A percentile compares a stretch with the other conserved stretches of the same genome.
phyloP scores from a whole-genome alignment of 1,284 basidiomycete genomes.

The Moniliophthora roreri region DNA sequence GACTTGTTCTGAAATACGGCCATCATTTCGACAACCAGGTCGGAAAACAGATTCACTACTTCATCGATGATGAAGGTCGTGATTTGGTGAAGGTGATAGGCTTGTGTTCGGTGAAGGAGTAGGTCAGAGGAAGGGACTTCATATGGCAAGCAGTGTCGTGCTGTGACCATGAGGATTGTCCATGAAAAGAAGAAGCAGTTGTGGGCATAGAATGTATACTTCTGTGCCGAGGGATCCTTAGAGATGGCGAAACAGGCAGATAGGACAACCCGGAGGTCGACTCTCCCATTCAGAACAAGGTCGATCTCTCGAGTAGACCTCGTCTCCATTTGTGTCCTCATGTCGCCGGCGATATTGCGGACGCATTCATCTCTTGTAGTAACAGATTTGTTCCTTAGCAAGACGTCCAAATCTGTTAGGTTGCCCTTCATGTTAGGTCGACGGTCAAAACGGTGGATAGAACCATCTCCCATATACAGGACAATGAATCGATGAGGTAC shows the following conservation, averaged over 20 bases:
- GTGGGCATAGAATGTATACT: not conserved
- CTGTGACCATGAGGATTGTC: constrained; percentile 2
- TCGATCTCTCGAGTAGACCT: not conserved
- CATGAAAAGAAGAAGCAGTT: constrained; percentile 9
- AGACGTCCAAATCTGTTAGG: too few species aligned
- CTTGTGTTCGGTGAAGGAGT: not conserved
- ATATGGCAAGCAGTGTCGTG: not conserved
- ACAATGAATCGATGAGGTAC: not conserved
- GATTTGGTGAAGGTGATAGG: not conserved
- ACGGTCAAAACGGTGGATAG: not conserved
- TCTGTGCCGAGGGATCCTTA: not conserved
- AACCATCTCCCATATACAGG: not conserved
- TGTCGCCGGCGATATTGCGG: too few species aligned
- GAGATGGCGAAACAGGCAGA: constrained; percentile 2
- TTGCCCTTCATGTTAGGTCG: not conserved
- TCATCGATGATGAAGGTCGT: not conserved
- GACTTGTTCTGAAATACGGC: too few species aligned
- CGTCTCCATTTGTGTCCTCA: not conserved
- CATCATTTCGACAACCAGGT: too few species aligned
- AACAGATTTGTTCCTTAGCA: too few species aligned
- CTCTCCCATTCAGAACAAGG: not conserved
- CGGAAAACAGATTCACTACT: too few species aligned
- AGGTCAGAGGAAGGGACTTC: not conserved
- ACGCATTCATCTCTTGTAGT: too few species aligned
- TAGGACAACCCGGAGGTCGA: not conserved